A percentile compares a stretch with the other conserved stretches of the same genome.
Conservation (phyloP, 306 rosid genomes). For the Elaeagnus macrophylla region DNA sequence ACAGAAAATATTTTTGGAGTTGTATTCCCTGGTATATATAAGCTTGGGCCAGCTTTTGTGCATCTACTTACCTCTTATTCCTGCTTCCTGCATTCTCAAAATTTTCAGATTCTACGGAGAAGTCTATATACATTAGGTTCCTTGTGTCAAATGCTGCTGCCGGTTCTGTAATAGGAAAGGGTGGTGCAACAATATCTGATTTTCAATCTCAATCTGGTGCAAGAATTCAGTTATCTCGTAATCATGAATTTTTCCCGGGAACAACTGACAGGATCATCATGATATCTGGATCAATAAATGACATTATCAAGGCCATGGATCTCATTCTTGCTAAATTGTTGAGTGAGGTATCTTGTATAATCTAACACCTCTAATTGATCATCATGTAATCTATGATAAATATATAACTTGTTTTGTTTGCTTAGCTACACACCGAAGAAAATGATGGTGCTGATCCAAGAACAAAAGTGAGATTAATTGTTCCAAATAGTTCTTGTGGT, state of each 20-base stretch:
- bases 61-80: not conserved
- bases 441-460: constrained; percentile 72
- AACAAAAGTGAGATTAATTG: constrained; percentile 82
- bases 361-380: constrained; percentile 8
- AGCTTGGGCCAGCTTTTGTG: too few species aligned
- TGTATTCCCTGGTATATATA: too few species aligned
- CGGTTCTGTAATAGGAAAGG: constrained; percentile 99
- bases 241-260: constrained; percentile 96
- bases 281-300: constrained; percentile 84
- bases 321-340: constrained; percentile 80
- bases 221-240: constrained; percentile 92
- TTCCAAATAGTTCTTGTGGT: constrained; percentile 98
- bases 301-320: constrained; percentile 71
- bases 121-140: constrained; percentile 82
- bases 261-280: constrained; percentile 96
- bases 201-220: constrained; percentile 99
- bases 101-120: constrained; percentile 64
- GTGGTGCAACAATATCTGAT: constrained; percentile 98
- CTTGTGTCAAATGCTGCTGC: constrained; percentile 99
- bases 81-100: constrained; percentile 15
- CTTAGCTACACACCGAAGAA: constrained; percentile 74
- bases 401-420: constrained; percentile 15
- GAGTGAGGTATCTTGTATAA: constrained; percentile 64
- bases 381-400: constrained; percentile 8
- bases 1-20: too few species aligned